Evolutionary conservation across 2,329 filamentous ascomycete genomes (phyloP).

Genomic region (Dactylellina sp.): DNA sequence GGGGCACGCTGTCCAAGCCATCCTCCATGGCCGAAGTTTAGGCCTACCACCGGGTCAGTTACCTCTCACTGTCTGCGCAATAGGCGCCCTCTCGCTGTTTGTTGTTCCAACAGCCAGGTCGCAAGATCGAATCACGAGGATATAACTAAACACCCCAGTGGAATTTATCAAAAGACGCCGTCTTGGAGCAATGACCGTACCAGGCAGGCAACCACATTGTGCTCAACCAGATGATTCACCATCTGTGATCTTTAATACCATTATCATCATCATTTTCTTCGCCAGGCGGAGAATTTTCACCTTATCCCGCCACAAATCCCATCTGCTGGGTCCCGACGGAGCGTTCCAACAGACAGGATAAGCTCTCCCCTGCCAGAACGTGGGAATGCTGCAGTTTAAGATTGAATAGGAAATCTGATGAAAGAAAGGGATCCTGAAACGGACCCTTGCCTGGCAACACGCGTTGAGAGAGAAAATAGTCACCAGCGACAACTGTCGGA

Average conservation of each 20-base stretch:
- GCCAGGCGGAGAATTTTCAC: slow-evolving; percentile 42
- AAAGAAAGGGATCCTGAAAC: slow-evolving; percentile 42
- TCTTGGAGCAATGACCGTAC: neutral
- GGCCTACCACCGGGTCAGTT: neutral
- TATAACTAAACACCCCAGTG: neutral
- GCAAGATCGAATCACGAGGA: slow-evolving; percentile 37
- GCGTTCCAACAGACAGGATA: slow-evolving; percentile 47
- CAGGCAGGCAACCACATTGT: slow-evolving; percentile 14
- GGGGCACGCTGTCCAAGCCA: slow-evolving; percentile 26
- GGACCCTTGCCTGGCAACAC: slow-evolving; percentile 24
- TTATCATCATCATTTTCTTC: slow-evolving; percentile 19
- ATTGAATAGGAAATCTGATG: slow-evolving; percentile 49
- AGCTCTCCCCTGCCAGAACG: slow-evolving; percentile 50
- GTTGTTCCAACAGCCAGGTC: slow-evolving; percentile 14
- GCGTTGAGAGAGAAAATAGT: neutral
- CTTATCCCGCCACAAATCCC: slow-evolving; percentile 37
- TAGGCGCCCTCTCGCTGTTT: slow-evolving; percentile 15
- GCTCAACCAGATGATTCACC: neutral
- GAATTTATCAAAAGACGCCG: slow-evolving; percentile 1
- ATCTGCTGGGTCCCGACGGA: slow-evolving; percentile 15
- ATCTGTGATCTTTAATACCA: neutral
- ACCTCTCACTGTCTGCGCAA: slow-evolving; percentile 6
- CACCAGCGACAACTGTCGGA: neutral
- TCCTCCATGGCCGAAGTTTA: slow-evolving; percentile 11
- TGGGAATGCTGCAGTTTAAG: slow-evolving; percentile 42